Conservation (phyloP, 2,329 filamentous ascomycete genomes). For the Coniochaeta hoffmannii region DNA sequence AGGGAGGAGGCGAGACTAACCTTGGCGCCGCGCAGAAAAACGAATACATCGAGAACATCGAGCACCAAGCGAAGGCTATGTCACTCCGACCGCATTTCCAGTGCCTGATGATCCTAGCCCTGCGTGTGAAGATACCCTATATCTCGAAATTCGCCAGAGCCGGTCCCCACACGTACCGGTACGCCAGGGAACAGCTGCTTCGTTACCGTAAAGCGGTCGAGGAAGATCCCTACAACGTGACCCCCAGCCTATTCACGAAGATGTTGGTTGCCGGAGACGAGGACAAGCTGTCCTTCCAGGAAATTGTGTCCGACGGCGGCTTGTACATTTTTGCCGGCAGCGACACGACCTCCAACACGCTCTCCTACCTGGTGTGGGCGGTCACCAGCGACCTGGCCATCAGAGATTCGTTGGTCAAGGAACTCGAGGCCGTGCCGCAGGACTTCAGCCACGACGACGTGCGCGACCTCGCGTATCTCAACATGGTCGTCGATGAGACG, state of each 20-base stretch:
- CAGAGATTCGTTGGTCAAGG: constrained; percentile 12
- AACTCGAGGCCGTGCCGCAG: constrained; percentile 14
- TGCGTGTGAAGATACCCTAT: neutral
- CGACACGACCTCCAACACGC: constrained; percentile 30
- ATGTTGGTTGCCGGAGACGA: constrained; percentile 14
- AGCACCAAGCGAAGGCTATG: neutral
- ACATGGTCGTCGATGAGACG: constrained; percentile 24
- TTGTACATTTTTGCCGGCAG: constrained; percentile 26
- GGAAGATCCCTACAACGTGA: constrained; percentile 3
- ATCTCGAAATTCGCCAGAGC: neutral
- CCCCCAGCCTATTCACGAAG: constrained; percentile 13
- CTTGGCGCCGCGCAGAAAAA: neutral
- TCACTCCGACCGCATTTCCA: constrained; percentile 2
- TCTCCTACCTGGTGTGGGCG: constrained; percentile 29
- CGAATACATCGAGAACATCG: constrained; percentile 5
- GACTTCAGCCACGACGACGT: constrained; percentile 17
- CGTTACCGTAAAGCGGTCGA: constrained; percentile 6
- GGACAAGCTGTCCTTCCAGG: constrained; percentile 1
- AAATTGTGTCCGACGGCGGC: constrained; percentile 18
- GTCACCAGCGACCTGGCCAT: constrained; percentile 8
- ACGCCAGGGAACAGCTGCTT: constrained; percentile 4
- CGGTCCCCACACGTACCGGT: constrained; percentile 3
- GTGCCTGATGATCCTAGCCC: constrained; percentile 4
- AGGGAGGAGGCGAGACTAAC: neutral
- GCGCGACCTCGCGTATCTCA: constrained; percentile 20